Base-by-base conservation (phyloP, 192 early-diverging fungal genomes). In the Diversispora epigaea region DNA sequence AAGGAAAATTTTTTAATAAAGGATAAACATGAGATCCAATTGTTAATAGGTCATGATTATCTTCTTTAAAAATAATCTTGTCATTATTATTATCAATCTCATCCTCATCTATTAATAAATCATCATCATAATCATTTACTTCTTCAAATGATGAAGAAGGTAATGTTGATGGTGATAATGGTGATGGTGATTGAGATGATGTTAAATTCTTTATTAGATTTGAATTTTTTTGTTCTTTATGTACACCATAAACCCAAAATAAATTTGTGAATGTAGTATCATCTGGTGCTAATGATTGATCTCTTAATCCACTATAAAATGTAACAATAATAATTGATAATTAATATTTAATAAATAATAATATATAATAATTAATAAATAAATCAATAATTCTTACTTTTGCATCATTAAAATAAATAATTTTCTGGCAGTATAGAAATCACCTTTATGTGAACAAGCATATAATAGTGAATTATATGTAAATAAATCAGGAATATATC, bases 381-480 rank as follows among this genome's bases (percentile, higher is more conserved):
- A 21, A 10, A n/a, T 3, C 17, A 43, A 43, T 43, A 44, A 66
- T 66, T 79, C 64, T 58, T 83, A 82, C 49, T 82, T 77, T 57
- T 85, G 76, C 4, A 91, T 77, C 76, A 92, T 86, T 57, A 82
- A 80, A 75, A 81, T 81, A 56, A 90, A 89, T 17, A 93, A 82
- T 43, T 80, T 77, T 22, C 93, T 82, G 4, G 93, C 93, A 43
- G 88, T 79, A 14, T 80, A 78, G 32, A 98, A 81, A 73, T 99
- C 92, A 52, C 85, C 89, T 12, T 91, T 87, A 60, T 81, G 81
- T 4, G 92, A 91, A 68, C 92, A 92, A 2, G 88, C 90, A 77
- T 87, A 82, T 17, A 99, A 77, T 21, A 99, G 71, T 0, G 91
- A 92, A 77, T 93, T 93, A 86, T 91, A 96, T 0, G 94, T 95